Evolutionary conservation across 495 filamentous ascomycete species (phyloP).

Genomic region (Rhizodiscina lignyota): DNA sequence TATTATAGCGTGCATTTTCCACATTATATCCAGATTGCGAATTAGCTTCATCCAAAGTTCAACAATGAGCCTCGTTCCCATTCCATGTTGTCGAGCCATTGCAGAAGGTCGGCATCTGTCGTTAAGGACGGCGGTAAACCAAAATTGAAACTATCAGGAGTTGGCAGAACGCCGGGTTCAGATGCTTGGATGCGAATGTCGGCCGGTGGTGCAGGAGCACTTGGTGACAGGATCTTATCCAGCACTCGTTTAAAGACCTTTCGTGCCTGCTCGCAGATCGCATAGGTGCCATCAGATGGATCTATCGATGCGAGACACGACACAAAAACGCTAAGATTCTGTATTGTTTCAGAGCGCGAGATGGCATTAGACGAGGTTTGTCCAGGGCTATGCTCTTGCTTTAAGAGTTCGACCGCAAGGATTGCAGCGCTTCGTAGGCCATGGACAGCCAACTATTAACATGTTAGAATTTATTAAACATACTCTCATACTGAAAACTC

Average conservation of each 20-base stretch:
- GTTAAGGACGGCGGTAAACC: constrained; percentile 9
- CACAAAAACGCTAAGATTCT: constrained; percentile 46
- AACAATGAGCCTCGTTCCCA: constrained; percentile 22
- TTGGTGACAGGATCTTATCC: constrained; percentile 24
- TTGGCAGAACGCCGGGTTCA: not conserved
- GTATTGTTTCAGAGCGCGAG: constrained; percentile 43
- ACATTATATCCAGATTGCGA: too few species aligned
- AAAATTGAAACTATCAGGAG: constrained; percentile 5
- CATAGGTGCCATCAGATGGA: constrained; percentile 36
- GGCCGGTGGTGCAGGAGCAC: not conserved
- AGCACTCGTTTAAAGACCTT: constrained; percentile 28
- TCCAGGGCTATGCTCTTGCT: constrained; percentile 30
- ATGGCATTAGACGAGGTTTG: constrained; percentile 22
- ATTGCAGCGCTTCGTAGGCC: constrained; percentile 42
- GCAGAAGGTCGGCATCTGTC: constrained; percentile 21
- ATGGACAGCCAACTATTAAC: constrained; percentile 9
- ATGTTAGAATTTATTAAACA: not conserved
- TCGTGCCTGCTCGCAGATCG: constrained; percentile 29
- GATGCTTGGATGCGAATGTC: constrained; percentile 1
- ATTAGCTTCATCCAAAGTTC: too few species aligned
- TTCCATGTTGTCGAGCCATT: constrained; percentile 22
- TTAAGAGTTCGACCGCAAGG: constrained; percentile 43
- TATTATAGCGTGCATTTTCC: too few species aligned
- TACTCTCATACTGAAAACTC: constrained; percentile 12
- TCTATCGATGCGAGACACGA: constrained; percentile 38